A percentile compares a stretch with the other conserved stretches of the same genome.
These are phyloP conservation scores for Epichloe sibirici DNA, from an alignment of 2,329 filamentous ascomycete genomes.

Conservation along the genomic window DNA sequence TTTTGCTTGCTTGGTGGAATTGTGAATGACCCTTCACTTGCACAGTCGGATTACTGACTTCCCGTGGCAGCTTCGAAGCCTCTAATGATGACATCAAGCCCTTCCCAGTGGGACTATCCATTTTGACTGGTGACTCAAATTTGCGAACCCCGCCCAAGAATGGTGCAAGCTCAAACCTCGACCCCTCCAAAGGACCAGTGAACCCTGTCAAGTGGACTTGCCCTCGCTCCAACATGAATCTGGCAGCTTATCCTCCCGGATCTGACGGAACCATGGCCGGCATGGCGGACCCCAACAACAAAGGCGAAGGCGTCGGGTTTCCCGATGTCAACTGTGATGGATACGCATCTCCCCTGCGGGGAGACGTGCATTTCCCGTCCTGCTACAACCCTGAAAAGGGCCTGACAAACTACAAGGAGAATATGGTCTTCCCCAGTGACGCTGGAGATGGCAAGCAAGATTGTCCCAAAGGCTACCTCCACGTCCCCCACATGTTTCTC, in stretches of 20 bases:
- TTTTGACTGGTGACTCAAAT: conserved; percentile 53
- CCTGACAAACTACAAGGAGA: conserved; percentile 46
- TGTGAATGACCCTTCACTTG: background rate
- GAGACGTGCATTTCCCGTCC: conserved; percentile 60
- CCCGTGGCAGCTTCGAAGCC: conserved; percentile 36
- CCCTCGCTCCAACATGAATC: conserved; percentile 38
- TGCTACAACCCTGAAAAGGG: conserved; percentile 58
- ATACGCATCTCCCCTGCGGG: conserved; percentile 46
- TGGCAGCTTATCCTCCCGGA: conserved; percentile 38
- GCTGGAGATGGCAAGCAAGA: conserved; percentile 34
- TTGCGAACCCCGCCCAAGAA: conserved; percentile 44
- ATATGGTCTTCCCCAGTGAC: conserved; percentile 51
- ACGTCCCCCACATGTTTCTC: conserved; percentile 45
- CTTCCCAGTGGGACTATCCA: conserved; percentile 60
- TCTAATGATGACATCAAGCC: conserved; percentile 54
- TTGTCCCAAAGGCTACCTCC: conserved; percentile 42
- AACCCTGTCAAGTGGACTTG: conserved; percentile 49
- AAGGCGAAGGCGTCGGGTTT: conserved; percentile 50
- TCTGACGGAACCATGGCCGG: conserved; percentile 45
- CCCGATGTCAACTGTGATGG: conserved; percentile 58
- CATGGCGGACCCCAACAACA: conserved; percentile 40
- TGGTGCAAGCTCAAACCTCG: conserved; percentile 36
- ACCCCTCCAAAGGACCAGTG: conserved; percentile 38
- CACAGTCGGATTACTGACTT: background rate
- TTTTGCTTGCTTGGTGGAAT: background rate